A percentile compares a stretch with the other conserved stretches of the same genome.
These are phyloP conservation scores for Phascolomyces articulosus DNA, from an alignment of 371 early-diverging fungal species.

Conservation along the genomic window DNA sequence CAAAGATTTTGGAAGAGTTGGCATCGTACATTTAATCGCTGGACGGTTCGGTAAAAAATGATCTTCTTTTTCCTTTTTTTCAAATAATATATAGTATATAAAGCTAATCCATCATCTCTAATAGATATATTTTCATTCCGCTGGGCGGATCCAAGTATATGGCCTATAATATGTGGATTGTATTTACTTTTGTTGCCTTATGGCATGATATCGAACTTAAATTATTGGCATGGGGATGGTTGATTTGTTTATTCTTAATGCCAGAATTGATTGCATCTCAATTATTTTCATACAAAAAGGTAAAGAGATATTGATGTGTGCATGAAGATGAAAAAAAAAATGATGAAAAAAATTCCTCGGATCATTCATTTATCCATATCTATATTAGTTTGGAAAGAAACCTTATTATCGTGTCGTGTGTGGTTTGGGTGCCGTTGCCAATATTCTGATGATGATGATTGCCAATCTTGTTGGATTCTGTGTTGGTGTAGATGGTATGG, in stretches of 20 bases:
- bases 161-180: constrained; percentile 72
- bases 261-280: constrained; percentile 79
- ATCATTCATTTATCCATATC: neutral
- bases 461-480: constrained; percentile 96
- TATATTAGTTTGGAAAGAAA: constrained; percentile 56
- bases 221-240: constrained; percentile 92
- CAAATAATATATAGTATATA: too few species aligned
- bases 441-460: constrained; percentile 92
- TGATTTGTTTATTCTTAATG: constrained; percentile 83
- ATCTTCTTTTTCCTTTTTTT: neutral
- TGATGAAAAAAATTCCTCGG: neutral
- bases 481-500: constrained; percentile 85
- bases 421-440: constrained; percentile 82
- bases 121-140: constrained; percentile 87
- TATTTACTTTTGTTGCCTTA: constrained; percentile 94
- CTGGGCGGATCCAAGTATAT: constrained; percentile 79
- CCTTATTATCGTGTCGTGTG: constrained; percentile 81
- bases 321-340: neutral
- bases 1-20: constrained; percentile 93
- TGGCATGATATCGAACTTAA: constrained; percentile 92
- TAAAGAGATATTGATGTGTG: too few species aligned
- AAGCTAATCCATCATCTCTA: too few species aligned
- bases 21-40: constrained; percentile 91
- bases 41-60: constrained; percentile 70
- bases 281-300: constrained; percentile 61